These are phyloP conservation scores for Lablab purpureus DNA, from an alignment of 306 rosid species.

Conservation along the genomic window DNA sequence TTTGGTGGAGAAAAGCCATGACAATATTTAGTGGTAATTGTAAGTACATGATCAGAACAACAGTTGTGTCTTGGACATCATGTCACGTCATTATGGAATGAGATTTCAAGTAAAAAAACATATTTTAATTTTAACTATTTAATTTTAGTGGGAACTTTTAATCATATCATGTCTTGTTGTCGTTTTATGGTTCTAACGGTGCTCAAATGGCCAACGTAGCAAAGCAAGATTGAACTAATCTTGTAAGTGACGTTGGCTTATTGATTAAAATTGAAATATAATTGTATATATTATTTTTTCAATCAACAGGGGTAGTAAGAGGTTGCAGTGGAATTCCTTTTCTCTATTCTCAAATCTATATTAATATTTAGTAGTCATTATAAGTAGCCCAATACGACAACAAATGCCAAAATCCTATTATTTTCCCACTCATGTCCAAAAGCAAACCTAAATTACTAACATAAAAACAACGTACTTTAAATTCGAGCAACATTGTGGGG, in stretches of 20 bases:
- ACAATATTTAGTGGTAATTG: too few species aligned
- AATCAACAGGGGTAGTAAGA: conserved; percentile 29
- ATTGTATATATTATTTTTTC: conserved; percentile 2
- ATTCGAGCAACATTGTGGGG: too few species aligned
- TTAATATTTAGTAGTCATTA: too few species aligned
- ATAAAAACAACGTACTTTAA: too few species aligned
- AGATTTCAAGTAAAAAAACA: conserved; percentile 30
- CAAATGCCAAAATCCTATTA: too few species aligned
- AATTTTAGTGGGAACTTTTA: conserved; percentile 44
- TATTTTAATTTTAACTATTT: conserved; percentile 20
- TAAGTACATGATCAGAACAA: not conserved
- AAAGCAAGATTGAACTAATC: conserved; percentile 44
- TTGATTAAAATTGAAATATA: conserved; percentile 11
- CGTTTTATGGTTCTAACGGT: conserved; percentile 43
- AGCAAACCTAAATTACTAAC: too few species aligned
- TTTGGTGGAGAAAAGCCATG: too few species aligned
- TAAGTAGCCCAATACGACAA: too few species aligned
- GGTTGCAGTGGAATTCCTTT: conserved; percentile 25
- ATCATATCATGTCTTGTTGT: conserved; percentile 54
- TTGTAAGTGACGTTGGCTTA: conserved; percentile 31
- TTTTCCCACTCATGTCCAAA: too few species aligned
- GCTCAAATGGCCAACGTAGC: conserved; percentile 54
- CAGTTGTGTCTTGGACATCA: conserved; percentile 60
- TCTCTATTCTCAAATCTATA: not conserved
- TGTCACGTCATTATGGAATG: conserved; percentile 65